phyloP scores from a whole-genome alignment of 1,284 basidiomycete species.

The Ustilago trichophora region DNA sequence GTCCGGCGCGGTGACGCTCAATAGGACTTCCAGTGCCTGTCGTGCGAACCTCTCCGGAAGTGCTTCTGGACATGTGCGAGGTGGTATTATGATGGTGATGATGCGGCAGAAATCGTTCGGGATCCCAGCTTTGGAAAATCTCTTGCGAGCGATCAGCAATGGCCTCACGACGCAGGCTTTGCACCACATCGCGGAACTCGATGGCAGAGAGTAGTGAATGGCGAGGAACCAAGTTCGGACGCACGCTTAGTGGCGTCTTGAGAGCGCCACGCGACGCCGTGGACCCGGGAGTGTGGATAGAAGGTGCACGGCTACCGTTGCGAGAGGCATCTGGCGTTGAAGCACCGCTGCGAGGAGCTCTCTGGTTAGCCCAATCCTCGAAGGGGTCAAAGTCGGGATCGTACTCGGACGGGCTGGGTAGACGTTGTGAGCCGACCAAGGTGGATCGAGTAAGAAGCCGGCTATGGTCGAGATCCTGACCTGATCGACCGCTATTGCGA shows the following conservation, averaged over 20 bases:
- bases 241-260: constrained; percentile 14
- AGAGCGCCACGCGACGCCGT: constrained; percentile 9
- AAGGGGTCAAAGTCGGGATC: constrained; percentile 57
- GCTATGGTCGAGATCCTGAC: background rate
- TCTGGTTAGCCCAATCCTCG: constrained; percentile 43
- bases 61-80: constrained; percentile 6
- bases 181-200: constrained; percentile 89
- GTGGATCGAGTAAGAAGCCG: constrained; percentile 14
- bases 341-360: constrained; percentile 14
- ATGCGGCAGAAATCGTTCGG: constrained; percentile 53
- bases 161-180: constrained; percentile 74
- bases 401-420: constrained; percentile 51
- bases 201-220: constrained; percentile 86
- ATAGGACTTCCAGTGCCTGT: constrained; percentile 10
- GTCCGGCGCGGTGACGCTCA: constrained; percentile 7
- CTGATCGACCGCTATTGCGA: constrained; percentile 16
- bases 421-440: constrained; percentile 12
- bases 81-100: constrained; percentile 34
- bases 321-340: constrained; percentile 17
- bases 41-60: constrained; percentile 14
- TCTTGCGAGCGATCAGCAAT: constrained; percentile 49
- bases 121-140: constrained; percentile 56
- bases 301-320: constrained; percentile 15
- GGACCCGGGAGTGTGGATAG: constrained; percentile 32
- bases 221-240: constrained; percentile 49